Base-by-base conservation (phyloP, 257 asterid genomes). In the Penstemon davidsonii region DNA sequence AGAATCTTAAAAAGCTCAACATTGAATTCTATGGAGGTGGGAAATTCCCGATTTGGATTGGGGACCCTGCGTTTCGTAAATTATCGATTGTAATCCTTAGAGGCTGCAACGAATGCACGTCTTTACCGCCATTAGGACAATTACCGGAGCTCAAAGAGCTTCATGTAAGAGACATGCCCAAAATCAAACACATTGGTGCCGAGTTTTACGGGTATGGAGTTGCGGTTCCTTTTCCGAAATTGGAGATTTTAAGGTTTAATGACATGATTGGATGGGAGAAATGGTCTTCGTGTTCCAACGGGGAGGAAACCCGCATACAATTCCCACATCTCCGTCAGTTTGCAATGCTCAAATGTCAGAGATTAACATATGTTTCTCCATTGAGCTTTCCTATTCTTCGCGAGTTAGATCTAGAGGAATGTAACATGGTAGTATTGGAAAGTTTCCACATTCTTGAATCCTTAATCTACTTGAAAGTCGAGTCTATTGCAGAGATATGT, bases 181-280 rank as follows among this genome's bases (percentile, higher is more conserved):
- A 79, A 58, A 59, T 87, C 62, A 83, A 74, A 75, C 19, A 69
- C 75, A 71, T 88, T 38, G 88, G 89, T 37, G 11, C 3, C 37
- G 94, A 84, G 68, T 84, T 84, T 66, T 84, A 80, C 7, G 88
- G 87, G 79, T 55, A 11, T 40, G 77, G 69, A 61, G 46, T 55
- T 41, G 56, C 2, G 18, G 73, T 62, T 43, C 85, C 89, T 18
- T 87, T 87, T 77, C 77, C 74, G 19, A 83, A 82, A 25, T 83
- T 87, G 59, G 89, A 84, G 80, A 81, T 83, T 25, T 74, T 86
- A 13, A 75, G 86, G 62, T 80, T 88, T 72, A 86, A 81, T 50
- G 37, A 78, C 79, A 82, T 88, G 93, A 84, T 93, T 6, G 73
- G 75, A 36, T 86, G 93, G 91, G 81, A 81, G 66, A 76, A 79